A percentile compares a stretch with the other conserved stretches of the same genome.
phyloP scores from a whole-genome alignment of 2,329 filamentous ascomycete genomes.

The Ophiosphaerella herpotricha region DNA sequence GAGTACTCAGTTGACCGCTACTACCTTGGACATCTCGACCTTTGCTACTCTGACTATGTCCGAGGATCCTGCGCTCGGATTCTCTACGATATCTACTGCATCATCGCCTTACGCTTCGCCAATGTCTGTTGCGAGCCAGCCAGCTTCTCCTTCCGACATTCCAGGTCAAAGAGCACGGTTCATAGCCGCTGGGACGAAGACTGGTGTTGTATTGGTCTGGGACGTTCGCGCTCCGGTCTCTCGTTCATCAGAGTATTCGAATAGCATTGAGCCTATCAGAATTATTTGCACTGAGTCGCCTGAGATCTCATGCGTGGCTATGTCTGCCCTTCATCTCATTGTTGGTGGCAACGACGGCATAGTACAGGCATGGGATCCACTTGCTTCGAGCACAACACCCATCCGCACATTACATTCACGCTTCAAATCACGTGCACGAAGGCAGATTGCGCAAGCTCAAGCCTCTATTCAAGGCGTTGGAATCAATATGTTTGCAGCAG shows the following conservation, averaged over 20 bases:
- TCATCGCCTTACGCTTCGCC: constrained; percentile 61
- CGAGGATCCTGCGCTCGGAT: constrained; percentile 76
- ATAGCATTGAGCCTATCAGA: constrained; percentile 71
- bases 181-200: constrained; percentile 78
- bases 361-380: constrained; percentile 95
- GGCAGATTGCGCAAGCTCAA: constrained; percentile 70
- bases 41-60: constrained; percentile 71
- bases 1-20: constrained; percentile 68
- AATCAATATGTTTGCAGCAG: constrained; percentile 78
- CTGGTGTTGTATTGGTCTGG: constrained; percentile 80
- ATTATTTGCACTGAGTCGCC: constrained; percentile 90
- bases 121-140: constrained; percentile 54
- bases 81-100: constrained; percentile 58
- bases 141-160: constrained; percentile 62
- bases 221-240: constrained; percentile 72
- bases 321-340: constrained; percentile 85
- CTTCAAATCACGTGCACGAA: constrained; percentile 80
- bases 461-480: constrained; percentile 69
- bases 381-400: constrained; percentile 77
- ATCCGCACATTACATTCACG: constrained; percentile 86
- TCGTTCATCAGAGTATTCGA: constrained; percentile 58
- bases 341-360: constrained; percentile 94
- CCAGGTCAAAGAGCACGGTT: constrained; percentile 84
- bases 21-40: constrained; percentile 73
- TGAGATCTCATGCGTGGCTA: constrained; percentile 77